Evolutionary conservation across 257 asterid genomes (phyloP).

Genomic region (Primulina huaijiensis): DNA sequence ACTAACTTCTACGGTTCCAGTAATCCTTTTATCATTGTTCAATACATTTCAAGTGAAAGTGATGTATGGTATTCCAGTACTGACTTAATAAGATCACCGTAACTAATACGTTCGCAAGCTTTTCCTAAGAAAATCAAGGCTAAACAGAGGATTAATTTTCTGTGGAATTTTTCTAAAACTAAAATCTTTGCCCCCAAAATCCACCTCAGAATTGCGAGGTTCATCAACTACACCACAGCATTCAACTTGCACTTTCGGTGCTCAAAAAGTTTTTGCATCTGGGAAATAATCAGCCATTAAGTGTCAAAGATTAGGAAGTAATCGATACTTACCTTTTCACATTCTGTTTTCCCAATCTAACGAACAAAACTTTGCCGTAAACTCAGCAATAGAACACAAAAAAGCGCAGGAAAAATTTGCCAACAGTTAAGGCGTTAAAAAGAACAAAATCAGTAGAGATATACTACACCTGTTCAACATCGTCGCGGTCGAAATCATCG

Average conservation of each 20-base stretch:
- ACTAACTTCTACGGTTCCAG: not conserved
- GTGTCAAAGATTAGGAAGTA: not conserved
- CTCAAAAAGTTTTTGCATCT: not conserved
- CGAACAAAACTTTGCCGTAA: not conserved
- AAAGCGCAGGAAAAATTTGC: no score
- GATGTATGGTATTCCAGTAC: not conserved
- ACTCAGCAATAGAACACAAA: not conserved
- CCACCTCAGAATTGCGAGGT: not conserved
- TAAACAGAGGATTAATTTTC: not conserved
- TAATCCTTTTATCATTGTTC: not conserved
- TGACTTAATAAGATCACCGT: not conserved
- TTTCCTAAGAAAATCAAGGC: not conserved
- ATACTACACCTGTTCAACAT: conserved; percentile 75
- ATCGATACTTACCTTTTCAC: not conserved
- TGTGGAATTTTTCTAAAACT: not conserved
- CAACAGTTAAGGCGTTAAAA: not conserved
- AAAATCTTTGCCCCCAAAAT: no score
- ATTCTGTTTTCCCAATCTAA: not conserved
- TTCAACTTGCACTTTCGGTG: not conserved
- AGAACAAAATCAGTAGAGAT: not conserved
- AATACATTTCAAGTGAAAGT: not conserved
- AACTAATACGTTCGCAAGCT: not conserved
- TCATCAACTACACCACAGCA: not conserved
- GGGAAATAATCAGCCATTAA: no score
- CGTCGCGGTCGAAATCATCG: conserved; percentile 91